phyloP scores from a whole-genome alignment of 805 yeast genomes.

The Yamadazyma paraphyllophila region DNA sequence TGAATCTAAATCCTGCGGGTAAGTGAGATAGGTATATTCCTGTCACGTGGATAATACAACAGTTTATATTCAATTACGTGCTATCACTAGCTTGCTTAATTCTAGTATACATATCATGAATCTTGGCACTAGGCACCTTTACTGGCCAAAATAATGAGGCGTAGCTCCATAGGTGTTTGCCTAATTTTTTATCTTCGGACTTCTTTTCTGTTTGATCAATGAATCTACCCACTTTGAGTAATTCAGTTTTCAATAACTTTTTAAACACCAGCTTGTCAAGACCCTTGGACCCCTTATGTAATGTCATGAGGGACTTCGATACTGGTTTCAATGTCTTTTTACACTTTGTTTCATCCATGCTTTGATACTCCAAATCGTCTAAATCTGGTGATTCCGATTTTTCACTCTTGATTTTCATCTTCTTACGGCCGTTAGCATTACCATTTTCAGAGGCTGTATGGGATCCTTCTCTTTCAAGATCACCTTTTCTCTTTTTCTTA shows the following conservation, averaged over 20 bases:
- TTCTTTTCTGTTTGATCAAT: constrained; percentile 34
- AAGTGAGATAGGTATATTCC: too few relatives aligned
- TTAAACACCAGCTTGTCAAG: constrained; percentile 79
- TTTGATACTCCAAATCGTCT: constrained; percentile 59
- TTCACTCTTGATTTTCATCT: constrained; percentile 13
- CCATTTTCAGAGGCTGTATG: constrained; percentile 7
- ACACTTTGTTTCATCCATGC: constrained; percentile 76
- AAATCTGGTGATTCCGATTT: constrained; percentile 16
- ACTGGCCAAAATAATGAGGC: constrained; percentile 88
- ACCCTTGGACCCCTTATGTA: constrained; percentile 71
- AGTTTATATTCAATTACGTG: background rate
- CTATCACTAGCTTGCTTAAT: constrained; percentile 28
- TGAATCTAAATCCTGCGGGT: too few relatives aligned
- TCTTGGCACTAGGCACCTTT: constrained; percentile 68
- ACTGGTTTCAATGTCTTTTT: constrained; percentile 63
- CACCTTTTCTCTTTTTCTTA: constrained; percentile 6
- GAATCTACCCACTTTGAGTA: constrained; percentile 70
- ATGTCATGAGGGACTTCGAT: constrained; percentile 58
- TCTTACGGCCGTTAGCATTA: constrained; percentile 3
- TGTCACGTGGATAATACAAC: background rate
- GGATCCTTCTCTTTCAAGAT: constrained; percentile 2
- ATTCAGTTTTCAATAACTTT: constrained; percentile 60
- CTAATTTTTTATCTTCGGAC: constrained; percentile 35
- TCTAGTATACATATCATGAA: constrained; percentile 73
- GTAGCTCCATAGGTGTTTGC: constrained; percentile 79